Base-by-base conservation (phyloP, 257 asterid genomes). In the Solanum bulbocastanum region DNA sequence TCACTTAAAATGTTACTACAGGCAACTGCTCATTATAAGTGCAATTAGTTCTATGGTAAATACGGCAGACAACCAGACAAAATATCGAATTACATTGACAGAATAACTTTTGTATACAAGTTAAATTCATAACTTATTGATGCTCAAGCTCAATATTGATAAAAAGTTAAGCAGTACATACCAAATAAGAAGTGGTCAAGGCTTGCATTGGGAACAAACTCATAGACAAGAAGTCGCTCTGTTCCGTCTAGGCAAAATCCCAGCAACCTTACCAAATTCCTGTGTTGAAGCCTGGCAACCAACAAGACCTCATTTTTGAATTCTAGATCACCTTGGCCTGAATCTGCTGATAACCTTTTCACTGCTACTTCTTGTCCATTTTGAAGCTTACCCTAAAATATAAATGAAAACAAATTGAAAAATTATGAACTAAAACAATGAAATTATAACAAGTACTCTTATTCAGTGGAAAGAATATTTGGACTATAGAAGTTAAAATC, bases 321-420 rank as follows among this genome's bases (percentile, higher is more conserved):
- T 71, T 71, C 83, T 25, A 37, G 69, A 27, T 10, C 46, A 11
- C 93, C 91, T 87, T 84, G 91, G 5, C 58, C 14, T 30, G 91
- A 89, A 14, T 27, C 62, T 71, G 56, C 82, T 16, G 89, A 89
- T 22, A 91, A 33, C 15, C 90, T 88, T 72, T 89, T 91, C 83
- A 91, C 91, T 0, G 93, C 93, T 83, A 91, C 33, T 32, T 33
- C 81, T 72, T 88, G 76, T 25, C 91, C 93, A 25, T 88, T 84
- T 5, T 68, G 2, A 20, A 91, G 74, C 35, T 62, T 60, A 87
- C 92, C 91, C 92, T 91, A 83, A 68, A 10, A 66, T 27, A 82
- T 10, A 83, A 68, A 25, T 5, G n/a, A 27, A 10, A 30, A 58
- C n/a, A 42, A 18, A 27, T 25, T 12, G 52, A n/a, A 23, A 44